Evolutionary conservation across 2,329 filamentous ascomycete genomes (phyloP).

Genomic region (Colletotrichum orbiculare): DNA sequence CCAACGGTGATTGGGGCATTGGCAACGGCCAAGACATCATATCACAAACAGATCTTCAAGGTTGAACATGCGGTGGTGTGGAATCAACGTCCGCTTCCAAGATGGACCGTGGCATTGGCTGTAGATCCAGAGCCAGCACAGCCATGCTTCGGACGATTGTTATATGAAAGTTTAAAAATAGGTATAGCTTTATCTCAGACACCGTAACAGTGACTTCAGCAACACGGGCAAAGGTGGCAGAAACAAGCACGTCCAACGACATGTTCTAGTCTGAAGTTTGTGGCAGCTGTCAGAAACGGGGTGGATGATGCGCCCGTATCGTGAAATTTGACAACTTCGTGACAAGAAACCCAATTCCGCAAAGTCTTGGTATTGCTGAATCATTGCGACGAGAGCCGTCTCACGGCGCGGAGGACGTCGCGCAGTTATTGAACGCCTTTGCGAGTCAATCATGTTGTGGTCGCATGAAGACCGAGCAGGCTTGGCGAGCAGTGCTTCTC

Average conservation of each 20-base stretch:
- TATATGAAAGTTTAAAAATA: constrained; percentile 31
- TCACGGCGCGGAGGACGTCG: background rate
- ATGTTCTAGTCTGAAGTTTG: constrained; percentile 7
- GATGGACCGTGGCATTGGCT: no score
- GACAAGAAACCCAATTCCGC: background rate
- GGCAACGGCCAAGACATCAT: no score
- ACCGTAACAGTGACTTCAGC: background rate
- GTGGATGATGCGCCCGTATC: background rate
- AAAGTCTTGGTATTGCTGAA: background rate
- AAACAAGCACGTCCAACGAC: constrained; percentile 4
- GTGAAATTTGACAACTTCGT: background rate
- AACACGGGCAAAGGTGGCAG: background rate
- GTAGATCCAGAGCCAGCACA: constrained; percentile 8
- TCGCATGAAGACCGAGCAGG: constrained; percentile 17
- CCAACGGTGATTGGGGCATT: no score
- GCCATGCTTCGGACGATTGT: constrained; percentile 12
- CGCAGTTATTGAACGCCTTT: constrained; percentile 11
- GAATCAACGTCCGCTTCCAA: no score
- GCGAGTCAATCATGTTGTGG: constrained; percentile 21
- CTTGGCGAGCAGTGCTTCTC: constrained; percentile 26
- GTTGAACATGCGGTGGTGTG: no score
- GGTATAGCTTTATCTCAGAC: constrained; percentile 16
- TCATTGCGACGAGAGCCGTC: background rate
- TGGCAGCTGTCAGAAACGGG: constrained; percentile 10
- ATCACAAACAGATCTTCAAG: no score